Percentiles rank a stretch among this genome's conserved stretches.
Conservation (phyloP, 1,284 basidiomycete genomes). For the Marasmius oreades region DNA sequence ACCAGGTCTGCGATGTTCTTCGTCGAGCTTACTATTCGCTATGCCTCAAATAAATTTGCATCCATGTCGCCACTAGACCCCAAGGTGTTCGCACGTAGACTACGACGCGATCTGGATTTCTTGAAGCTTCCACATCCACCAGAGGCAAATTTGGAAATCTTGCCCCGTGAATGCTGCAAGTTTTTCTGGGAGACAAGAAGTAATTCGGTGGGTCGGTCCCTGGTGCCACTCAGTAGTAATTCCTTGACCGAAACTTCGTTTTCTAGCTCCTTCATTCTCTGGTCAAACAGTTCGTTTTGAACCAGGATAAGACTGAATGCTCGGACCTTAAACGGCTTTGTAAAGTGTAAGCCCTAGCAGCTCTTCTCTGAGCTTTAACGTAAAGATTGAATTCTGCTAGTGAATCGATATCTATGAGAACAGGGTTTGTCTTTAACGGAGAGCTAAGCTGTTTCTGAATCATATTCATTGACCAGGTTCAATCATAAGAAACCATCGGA, state of each 20-base stretch:
- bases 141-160: conserved; percentile 1
- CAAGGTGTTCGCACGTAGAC: neutral
- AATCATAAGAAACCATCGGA: too few species aligned
- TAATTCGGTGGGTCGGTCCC: neutral
- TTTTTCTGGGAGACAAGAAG: conserved; percentile 9
- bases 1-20: neutral
- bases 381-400: neutral
- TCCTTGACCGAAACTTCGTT: neutral
- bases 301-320: neutral
- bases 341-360: neutral
- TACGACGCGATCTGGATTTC: neutral
- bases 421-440: neutral
- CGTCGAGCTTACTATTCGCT: conserved; percentile 1
- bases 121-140: conserved; percentile 12
- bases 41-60: neutral
- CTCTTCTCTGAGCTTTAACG: neutral
- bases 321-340: neutral
- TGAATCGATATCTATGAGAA: neutral
- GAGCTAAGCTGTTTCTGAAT: too few species aligned
- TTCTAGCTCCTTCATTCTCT: neutral
- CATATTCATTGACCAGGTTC: too few species aligned
- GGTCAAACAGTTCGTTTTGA: neutral
- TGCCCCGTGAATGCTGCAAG: neutral
- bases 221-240: neutral
- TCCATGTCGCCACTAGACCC: neutral